Evolutionary conservation across 2,329 filamentous ascomycete genomes (phyloP).

Genomic region (Colletotrichum lentis): DNA sequence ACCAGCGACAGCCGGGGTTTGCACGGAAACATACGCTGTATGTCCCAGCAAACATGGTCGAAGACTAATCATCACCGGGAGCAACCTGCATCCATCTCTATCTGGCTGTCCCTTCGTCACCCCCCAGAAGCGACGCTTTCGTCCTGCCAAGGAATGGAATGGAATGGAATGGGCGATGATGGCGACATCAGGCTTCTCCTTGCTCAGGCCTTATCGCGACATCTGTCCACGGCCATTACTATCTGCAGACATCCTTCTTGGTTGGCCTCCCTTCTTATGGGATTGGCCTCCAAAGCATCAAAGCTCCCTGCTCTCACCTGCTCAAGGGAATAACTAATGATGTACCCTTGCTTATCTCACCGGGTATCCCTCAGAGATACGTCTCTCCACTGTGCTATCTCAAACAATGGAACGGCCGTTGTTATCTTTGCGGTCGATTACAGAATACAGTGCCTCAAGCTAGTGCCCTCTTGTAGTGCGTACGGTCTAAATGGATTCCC

Average conservation of each 20-base stretch:
- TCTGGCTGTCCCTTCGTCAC: not conserved
- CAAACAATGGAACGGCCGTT: too few relatives aligned
- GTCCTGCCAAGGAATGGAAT: constrained; percentile 18
- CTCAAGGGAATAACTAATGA: not conserved
- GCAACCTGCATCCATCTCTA: not conserved
- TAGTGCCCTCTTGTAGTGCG: not conserved
- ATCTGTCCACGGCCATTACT: constrained; percentile 4
- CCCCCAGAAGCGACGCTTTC: constrained; percentile 15
- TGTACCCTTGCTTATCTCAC: not conserved
- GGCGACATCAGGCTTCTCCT: constrained; percentile 19
- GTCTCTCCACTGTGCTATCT: not conserved
- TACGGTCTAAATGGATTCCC: not conserved
- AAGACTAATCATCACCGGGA: not conserved
- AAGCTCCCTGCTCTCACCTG: constrained; percentile 9
- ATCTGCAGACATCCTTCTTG: constrained; percentile 7
- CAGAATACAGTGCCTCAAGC: not conserved
- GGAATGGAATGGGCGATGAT: constrained; percentile 19
- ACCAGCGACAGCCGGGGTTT: not conserved
- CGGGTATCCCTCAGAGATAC: not conserved
- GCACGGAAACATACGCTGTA: not conserved
- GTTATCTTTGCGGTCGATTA: not conserved
- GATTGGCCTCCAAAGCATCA: constrained; percentile 15
- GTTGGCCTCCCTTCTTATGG: constrained; percentile 25
- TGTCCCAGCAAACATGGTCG: not conserved
- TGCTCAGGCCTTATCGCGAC: constrained; percentile 16